Conservation (phyloP, 1,284 basidiomycete genomes). For the Serendipita sp. region DNA sequence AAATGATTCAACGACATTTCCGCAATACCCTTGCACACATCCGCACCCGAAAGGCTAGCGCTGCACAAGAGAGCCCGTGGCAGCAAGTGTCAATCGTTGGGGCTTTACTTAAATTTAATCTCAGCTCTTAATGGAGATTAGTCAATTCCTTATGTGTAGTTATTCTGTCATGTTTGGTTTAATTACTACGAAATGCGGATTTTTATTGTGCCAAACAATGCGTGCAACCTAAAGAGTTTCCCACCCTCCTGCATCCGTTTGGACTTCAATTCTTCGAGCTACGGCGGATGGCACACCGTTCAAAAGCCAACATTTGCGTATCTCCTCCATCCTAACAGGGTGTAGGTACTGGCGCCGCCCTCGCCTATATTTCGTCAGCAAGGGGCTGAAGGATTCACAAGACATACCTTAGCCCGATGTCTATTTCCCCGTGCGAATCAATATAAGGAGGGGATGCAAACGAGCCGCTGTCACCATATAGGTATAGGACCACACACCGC, state of each 20-base stretch:
- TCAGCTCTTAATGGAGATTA: conserved; percentile 1
- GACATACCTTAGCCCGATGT: conserved; percentile 73
- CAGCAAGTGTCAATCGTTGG: conserved; percentile 9
- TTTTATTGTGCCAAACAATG: neutral
- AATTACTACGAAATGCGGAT: neutral
- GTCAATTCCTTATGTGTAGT: neutral
- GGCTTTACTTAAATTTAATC: conserved; percentile 7
- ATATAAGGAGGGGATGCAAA: conserved; percentile 86
- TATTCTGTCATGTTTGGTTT: neutral
- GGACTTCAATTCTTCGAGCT: conserved; percentile 77
- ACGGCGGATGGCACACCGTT: conserved; percentile 86
- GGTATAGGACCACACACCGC: conserved; percentile 81
- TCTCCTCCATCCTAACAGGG: conserved; percentile 78
- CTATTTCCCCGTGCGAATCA: conserved; percentile 89
- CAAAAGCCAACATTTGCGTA: conserved; percentile 78
- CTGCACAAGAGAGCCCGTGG: conserved; percentile 11
- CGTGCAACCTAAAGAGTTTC: conserved; percentile 47
- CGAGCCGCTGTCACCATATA: conserved; percentile 79
- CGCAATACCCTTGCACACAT: conserved; percentile 79
- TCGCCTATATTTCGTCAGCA: conserved; percentile 32
- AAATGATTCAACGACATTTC: conserved; percentile 88
- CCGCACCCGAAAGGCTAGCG: conserved; percentile 47
- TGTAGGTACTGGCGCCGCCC: conserved; percentile 85
- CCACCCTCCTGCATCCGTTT: conserved; percentile 88
- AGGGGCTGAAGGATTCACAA: neutral